Percentiles rank a stretch among this genome's conserved stretches.
Conservation (phyloP, 371 early-diverging fungal species). For the Mortierella sp. region DNA sequence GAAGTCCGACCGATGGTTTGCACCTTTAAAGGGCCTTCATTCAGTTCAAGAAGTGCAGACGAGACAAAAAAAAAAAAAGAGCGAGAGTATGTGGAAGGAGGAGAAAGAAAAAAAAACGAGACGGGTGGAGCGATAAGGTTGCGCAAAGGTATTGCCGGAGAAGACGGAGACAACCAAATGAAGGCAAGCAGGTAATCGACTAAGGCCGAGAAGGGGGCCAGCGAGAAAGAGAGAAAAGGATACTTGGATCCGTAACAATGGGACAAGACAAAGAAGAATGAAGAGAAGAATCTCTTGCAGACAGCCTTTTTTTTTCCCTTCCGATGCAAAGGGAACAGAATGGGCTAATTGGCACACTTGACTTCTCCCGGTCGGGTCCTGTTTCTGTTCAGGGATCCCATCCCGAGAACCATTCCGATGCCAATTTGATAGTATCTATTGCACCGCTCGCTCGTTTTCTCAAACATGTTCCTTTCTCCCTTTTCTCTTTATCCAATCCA, state of each 20-base stretch:
- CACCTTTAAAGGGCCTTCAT: too few species aligned
- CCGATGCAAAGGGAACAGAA: too few species aligned
- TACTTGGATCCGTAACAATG: background rate
- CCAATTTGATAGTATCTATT: too few species aligned
- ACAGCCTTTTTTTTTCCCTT: too few species aligned
- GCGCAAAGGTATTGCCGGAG: conserved; percentile 5
- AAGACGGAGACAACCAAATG: conserved; percentile 2
- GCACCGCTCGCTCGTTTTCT: background rate
- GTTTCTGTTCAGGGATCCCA: too few species aligned
- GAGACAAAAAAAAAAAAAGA: too few species aligned
- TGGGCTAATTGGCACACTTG: too few species aligned
- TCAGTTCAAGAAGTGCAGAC: background rate
- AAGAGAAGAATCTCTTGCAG: background rate
- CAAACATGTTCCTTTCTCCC: background rate
- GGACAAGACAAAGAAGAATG: background rate
- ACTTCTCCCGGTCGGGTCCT: too few species aligned
- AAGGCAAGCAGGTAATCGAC: background rate
- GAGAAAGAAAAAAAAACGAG: background rate
- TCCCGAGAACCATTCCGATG: too few species aligned
- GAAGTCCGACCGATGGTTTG: too few species aligned
- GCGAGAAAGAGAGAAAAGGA: background rate
- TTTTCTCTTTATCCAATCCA: background rate
- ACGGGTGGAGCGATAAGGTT: conserved; percentile 46
- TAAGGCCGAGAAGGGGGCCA: background rate
- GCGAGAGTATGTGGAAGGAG: too few species aligned